Base-by-base conservation (phyloP, 306 rosid species). In the Notholithocarpus densiflorus region DNA sequence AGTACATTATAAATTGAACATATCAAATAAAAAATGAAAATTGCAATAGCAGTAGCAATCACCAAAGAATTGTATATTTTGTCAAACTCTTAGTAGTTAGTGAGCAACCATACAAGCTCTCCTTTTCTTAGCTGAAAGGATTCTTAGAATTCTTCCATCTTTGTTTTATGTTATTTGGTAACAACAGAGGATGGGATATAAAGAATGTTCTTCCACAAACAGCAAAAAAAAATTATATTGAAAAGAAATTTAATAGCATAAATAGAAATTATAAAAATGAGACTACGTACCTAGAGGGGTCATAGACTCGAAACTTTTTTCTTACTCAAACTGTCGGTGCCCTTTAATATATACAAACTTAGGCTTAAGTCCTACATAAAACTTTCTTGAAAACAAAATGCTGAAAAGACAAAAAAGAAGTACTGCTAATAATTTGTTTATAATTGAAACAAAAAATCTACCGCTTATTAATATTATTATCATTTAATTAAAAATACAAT, bases 241-340 rank as follows among this genome's bases (percentile, higher is more conserved):
- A 14, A 26, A 61, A 43, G 20, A 82, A 68, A 79, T 54, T 29
- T 43, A 74, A 56, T 17, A 56, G 53, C 53, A 48, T 15, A 69
- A 48, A 66, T 5, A 32, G 20, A 3, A 19, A 17, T 64, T 5
- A 15, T 29, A 18, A 17, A 17, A 66, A 19, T 18, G 23, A 77
- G 62, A 19, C 65, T 18, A 26, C 7, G 5, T 62, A 52, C 55
- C 56, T 21, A 21, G 71, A 79, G 45, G 11, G 45, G 3, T 40
- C 76, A 57, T 51, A 71, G 70, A 53, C 74, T 73, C 32, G 76
- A 82, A 76, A 56, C 56, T 72, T 75, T 24, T 14, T 64, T 78
- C 86, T 76, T 74, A 53, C 84, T 80, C 76, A 56, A 79, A 59
- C 75, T 86, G 92, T 91, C 97, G 94, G 97, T 89, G 88, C 88